These are phyloP conservation scores for Scheffersomyces illinoinensis DNA, from an alignment of 1,139 yeast genomes.

Conservation along the genomic window DNA sequence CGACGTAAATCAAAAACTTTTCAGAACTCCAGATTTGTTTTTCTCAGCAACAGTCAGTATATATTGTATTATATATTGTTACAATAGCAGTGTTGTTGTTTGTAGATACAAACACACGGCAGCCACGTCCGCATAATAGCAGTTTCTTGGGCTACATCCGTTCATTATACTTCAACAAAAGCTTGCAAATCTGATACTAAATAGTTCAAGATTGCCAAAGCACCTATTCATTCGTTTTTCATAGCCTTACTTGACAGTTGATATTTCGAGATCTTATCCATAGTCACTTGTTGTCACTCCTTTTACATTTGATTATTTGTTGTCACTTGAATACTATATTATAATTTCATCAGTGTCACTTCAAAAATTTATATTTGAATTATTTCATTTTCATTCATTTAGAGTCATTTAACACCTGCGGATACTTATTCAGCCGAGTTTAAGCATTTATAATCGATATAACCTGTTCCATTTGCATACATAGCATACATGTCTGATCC, in stretches of 20 bases:
- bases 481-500: not conserved
- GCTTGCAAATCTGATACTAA: not conserved
- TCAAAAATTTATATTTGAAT: too few species aligned
- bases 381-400: too few species aligned
- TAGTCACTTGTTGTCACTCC: too few species aligned
- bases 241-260: too few species aligned
- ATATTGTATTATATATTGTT: not conserved
- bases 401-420: not conserved
- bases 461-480: not conserved
- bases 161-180: not conserved
- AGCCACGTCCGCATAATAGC: not conserved
- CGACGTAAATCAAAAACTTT: not conserved
- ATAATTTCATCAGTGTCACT: too few species aligned
- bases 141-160: not conserved
- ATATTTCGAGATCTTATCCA: too few species aligned
- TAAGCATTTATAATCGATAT: not conserved
- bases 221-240: not conserved
- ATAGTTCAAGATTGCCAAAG: not conserved
- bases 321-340: too few species aligned
- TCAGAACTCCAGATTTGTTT: not conserved
- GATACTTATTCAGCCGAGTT: not conserved
- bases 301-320: too few species aligned
- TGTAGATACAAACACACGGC: not conserved
- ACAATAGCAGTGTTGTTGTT: not conserved
- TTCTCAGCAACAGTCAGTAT: not conserved